These are phyloP conservation scores for Arachis hypogaea DNA, from an alignment of 306 rosid genomes.

Conservation along the genomic window DNA sequence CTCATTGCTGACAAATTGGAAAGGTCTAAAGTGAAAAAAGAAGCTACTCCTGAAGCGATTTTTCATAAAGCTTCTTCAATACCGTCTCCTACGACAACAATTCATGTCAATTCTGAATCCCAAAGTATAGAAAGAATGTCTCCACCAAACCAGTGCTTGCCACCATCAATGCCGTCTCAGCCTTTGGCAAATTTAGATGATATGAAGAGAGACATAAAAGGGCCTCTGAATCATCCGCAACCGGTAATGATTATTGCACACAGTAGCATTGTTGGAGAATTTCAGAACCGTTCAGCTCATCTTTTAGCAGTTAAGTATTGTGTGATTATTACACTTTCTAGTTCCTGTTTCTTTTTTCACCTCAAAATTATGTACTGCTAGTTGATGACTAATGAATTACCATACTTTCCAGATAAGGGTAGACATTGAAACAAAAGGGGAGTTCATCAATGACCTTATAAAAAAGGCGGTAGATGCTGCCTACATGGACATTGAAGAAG, in stretches of 20 bases:
- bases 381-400: conserved; percentile 27
- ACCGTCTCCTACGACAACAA: conserved; percentile 40
- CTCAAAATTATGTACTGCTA: conserved; percentile 26
- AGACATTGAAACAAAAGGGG: conserved; percentile 92
- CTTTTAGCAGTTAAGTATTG: conserved; percentile 81
- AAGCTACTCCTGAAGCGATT: conserved; percentile 44
- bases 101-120: conserved; percentile 40
- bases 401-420: conserved; percentile 68
- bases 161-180: conserved; percentile 61
- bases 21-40: conserved; percentile 52
- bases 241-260: conserved; percentile 65
- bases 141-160: conserved; percentile 48
- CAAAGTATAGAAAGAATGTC: conserved; percentile 42
- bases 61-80: conserved; percentile 43
- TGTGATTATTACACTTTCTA: not conserved
- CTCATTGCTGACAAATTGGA: conserved; percentile 81
- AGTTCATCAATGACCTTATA: conserved; percentile 80
- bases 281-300: conserved; percentile 93
- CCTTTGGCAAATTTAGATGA: conserved; percentile 43
- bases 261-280: conserved; percentile 91
- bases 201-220: conserved; percentile 17
- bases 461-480: conserved; percentile 70
- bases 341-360: conserved; percentile 16
- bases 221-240: conserved; percentile 48
- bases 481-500: conserved; percentile 74